A percentile compares a stretch with the other conserved stretches of the same genome.
These are phyloP conservation scores for Clavulina sp. DNA, from an alignment of 768 basidiomycete genomes.

Conservation along the genomic window DNA sequence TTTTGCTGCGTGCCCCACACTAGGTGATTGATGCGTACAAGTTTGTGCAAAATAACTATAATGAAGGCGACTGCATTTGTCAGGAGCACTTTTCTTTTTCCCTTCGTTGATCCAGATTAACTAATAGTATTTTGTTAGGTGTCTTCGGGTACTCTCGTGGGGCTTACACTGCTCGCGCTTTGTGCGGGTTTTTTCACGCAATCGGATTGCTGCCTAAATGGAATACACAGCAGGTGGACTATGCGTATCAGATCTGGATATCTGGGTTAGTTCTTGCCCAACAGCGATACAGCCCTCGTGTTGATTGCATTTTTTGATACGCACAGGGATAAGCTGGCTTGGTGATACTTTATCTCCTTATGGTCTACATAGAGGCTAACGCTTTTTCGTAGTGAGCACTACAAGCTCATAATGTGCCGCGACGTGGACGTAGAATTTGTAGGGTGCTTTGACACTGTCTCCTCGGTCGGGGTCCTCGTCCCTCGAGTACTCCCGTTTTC, in stretches of 20 bases:
- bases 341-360: too few species aligned
- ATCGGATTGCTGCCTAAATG: too few species aligned
- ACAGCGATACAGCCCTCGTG: too few species aligned
- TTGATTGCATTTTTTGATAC: too few species aligned
- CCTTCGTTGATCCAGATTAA: background rate
- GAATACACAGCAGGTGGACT: too few species aligned
- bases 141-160: slow-evolving; percentile 12
- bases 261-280: too few species aligned
- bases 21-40: slow-evolving; percentile 37
- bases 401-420: background rate
- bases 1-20: background rate
- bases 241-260: too few species aligned
- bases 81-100: background rate
- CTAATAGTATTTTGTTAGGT: slow-evolving; percentile 5
- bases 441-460: slow-evolving; percentile 15
- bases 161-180: slow-evolving; percentile 11
- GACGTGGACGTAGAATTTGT: slow-evolving; percentile 13
- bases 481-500: slow-evolving; percentile 14
- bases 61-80: slow-evolving; percentile 25
- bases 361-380: too few species aligned
- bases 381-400: background rate
- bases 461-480: slow-evolving; percentile 12
- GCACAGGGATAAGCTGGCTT: too few species aligned
- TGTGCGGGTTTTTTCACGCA: slow-evolving; percentile 1
- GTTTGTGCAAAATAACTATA: slow-evolving; percentile 66